phyloP scores from a whole-genome alignment of 2,329 filamentous ascomycete species.

The Penicillium occitanis region DNA sequence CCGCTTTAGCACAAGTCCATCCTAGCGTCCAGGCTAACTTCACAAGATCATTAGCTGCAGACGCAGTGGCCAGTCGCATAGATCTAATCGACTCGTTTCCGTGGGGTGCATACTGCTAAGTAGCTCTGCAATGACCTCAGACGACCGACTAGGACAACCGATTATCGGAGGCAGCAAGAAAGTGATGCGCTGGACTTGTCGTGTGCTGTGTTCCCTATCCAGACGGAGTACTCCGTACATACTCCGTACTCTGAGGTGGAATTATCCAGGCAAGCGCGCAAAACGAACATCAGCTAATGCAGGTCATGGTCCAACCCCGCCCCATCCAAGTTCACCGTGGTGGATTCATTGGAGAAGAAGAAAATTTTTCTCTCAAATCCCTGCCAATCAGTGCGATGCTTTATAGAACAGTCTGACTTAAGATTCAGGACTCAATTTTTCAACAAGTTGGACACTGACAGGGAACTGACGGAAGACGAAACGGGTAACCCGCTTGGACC shows the following conservation, averaged over 20 bases:
- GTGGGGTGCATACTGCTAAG: background rate
- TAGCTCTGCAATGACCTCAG: background rate
- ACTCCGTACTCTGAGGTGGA: background rate
- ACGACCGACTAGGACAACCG: background rate
- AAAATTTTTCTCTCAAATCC: background rate
- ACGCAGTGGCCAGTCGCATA: background rate
- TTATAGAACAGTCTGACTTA: background rate
- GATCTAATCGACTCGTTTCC: background rate
- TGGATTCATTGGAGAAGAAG: constrained; percentile 7
- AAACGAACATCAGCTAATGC: constrained; percentile 15
- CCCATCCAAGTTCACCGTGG: constrained; percentile 17
- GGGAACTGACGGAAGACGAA: background rate
- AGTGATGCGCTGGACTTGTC: constrained; percentile 1
- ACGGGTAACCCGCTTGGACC: background rate
- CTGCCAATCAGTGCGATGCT: background rate
- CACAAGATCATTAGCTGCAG: background rate
- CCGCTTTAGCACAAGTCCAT: background rate
- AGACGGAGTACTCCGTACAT: background rate
- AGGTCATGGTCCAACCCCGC: constrained; percentile 18
- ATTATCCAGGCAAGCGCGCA: constrained; percentile 13
- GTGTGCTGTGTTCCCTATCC: constrained; percentile 1
- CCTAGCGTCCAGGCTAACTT: background rate
- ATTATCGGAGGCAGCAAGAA: background rate
- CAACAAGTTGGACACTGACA: background rate
- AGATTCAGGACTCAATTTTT: background rate